Evolutionary conservation across 2,329 filamentous ascomycete species (phyloP), one percentile per base, ranked within the genome.

Genomic region (Acrodontium crateriforme): DNA sequence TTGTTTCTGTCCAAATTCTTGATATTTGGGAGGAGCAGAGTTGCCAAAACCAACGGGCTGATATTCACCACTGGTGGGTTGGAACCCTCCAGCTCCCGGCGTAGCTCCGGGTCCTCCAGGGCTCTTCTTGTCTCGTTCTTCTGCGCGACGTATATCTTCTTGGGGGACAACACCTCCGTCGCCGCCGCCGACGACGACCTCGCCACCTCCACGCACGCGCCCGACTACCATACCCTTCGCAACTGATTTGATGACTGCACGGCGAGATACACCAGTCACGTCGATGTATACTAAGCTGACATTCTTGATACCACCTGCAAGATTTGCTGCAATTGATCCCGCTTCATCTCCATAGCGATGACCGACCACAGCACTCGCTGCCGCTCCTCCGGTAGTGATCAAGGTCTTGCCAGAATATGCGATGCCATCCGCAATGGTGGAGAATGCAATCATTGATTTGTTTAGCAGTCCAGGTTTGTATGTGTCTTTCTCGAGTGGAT

Each of bases 271-370:
- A 18, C 89, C 89, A 0, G 85, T 78, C 2, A 91, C 87, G 45
- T 98, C 89, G 35, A 98, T 93, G 51, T 98, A 98, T 17, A 98
- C 89, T 16, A 98, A 65, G 5, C 85, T 89, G 6, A 95, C 89
- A 41, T 95, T 98, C 65, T 89, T 93, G 46, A 94, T 75, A 14
- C 85, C 87, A 4, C 82, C 77, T 1, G 83, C 80, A 12, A 98
- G 56, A 29, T 80, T 67, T 22, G 67, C 66, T 2, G 83, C 77
- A 10, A 95, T 64, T 18, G 75, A 67, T 10, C 84, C 82, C 0
- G 89, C 89, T 55, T 98, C 83, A 2, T 69, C 50, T 4, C 89
- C 89, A 62, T 85, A 98, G 37, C 74, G 76, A 55, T 95, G 89
- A n/a, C 75, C 70, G 3, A 95, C 82, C 28, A 94, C 76, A 1